phyloP scores from a whole-genome alignment of 1,284 basidiomycete species.

The Cryptococcus sp. region DNA sequence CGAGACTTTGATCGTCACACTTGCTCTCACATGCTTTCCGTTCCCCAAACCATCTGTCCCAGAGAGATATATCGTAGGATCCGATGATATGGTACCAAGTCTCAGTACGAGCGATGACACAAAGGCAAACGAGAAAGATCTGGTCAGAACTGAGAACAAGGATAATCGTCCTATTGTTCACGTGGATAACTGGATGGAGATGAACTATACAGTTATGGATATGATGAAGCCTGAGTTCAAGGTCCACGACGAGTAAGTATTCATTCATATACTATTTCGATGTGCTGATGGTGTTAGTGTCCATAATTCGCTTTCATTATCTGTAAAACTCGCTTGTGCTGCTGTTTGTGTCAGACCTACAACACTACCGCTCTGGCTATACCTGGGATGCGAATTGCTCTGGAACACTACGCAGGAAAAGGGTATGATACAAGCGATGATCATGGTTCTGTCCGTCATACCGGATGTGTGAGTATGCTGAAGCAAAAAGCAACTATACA shows the following conservation, averaged over 20 bases:
- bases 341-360: conserved; percentile 81
- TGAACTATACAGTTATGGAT: conserved; percentile 28
- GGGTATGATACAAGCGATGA: conserved; percentile 3
- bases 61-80: neutral
- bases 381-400: conserved; percentile 52
- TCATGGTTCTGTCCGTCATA: conserved; percentile 2
- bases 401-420: neutral
- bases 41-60: conserved; percentile 3
- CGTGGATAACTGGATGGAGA: neutral
- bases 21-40: conserved; percentile 74
- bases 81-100: neutral
- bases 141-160: neutral
- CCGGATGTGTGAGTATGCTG: conserved; percentile 16
- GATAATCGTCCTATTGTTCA: neutral
- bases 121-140: neutral
- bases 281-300: neutral
- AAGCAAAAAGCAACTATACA: no score
- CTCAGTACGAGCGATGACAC: conserved; percentile 1
- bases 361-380: conserved; percentile 78
- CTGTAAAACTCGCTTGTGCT: conserved; percentile 60
- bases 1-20: conserved; percentile 77
- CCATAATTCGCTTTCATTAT: conserved; percentile 8
- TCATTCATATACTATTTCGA: neutral
- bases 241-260: conserved; percentile 5
- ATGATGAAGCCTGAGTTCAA: conserved; percentile 8